Evolutionary conservation across 2,329 filamentous ascomycete genomes (phyloP).

Genomic region (Tympanopsis confertula): DNA sequence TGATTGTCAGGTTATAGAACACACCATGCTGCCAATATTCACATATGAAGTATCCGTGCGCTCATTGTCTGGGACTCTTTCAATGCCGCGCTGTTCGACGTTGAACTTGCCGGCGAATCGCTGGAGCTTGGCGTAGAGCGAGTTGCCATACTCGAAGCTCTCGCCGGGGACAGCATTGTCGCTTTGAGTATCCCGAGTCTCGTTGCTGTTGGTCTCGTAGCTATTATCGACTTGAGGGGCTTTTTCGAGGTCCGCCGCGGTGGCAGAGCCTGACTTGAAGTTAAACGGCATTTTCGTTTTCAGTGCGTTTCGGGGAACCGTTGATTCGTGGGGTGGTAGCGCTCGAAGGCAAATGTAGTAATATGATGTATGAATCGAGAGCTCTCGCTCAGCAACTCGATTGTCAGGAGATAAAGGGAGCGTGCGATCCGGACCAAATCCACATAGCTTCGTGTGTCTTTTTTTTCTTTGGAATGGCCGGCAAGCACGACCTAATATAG

Average conservation of each 20-base stretch:
- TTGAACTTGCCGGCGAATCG: slow-evolving; percentile 51
- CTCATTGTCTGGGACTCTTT: slow-evolving; percentile 62
- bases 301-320: too few relatives aligned
- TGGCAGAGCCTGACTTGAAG: too few relatives aligned
- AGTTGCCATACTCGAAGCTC: slow-evolving; percentile 43
- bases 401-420: too few relatives aligned
- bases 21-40: slow-evolving; percentile 63
- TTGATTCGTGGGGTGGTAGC: too few relatives aligned
- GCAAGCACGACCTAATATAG: too few relatives aligned
- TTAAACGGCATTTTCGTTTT: too few relatives aligned
- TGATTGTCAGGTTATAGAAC: slow-evolving; percentile 11
- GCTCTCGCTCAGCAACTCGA: too few relatives aligned
- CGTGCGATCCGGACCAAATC: too few relatives aligned
- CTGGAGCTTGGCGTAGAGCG: slow-evolving; percentile 45
- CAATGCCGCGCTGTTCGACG: slow-evolving; percentile 65
- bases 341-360: too few relatives aligned
- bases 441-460: too few relatives aligned
- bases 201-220: slow-evolving; percentile 6
- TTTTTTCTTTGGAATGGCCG: too few relatives aligned
- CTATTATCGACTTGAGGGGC: slow-evolving; percentile 7
- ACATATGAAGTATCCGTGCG: slow-evolving; percentile 51
- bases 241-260: slow-evolving; percentile 15
- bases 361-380: too few relatives aligned
- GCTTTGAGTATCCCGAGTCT: slow-evolving; percentile 10
- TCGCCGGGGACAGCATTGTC: slow-evolving; percentile 37